A percentile compares a stretch with the other conserved stretches of the same genome.
Evolutionary conservation across 768 basidiomycete species (phyloP).

Genomic region (Goffeauzyma gilvescens): DNA sequence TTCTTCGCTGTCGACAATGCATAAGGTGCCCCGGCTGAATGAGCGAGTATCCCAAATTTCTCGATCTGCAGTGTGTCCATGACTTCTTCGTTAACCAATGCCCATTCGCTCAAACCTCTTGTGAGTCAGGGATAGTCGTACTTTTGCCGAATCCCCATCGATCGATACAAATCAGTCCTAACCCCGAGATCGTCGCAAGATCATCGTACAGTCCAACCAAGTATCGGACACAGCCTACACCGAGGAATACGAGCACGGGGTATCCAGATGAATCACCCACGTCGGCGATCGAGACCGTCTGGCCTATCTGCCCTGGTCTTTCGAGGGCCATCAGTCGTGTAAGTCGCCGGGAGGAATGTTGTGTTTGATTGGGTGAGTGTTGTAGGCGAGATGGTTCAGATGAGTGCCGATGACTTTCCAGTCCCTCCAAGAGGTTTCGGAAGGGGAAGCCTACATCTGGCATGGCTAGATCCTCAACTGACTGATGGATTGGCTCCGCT

Average conservation of each 20-base stretch:
- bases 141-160: constrained; percentile 87
- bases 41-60: constrained; percentile 76
- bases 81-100: constrained; percentile 71
- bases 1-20: constrained; percentile 71
- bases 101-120: constrained; percentile 77
- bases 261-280: constrained; percentile 66
- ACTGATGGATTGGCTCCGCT: too few relatives aligned
- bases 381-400: background rate
- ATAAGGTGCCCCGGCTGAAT: constrained; percentile 88
- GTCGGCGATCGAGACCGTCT: constrained; percentile 81
- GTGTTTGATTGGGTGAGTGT: background rate
- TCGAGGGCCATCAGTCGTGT: constrained; percentile 65
- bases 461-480: too few relatives aligned
- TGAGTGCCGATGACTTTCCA: too few relatives aligned
- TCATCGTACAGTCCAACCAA: constrained; percentile 91
- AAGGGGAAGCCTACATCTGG: too few relatives aligned
- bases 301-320: constrained; percentile 48
- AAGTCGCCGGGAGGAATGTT: constrained; percentile 58
- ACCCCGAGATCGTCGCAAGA: constrained; percentile 67
- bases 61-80: constrained; percentile 59
- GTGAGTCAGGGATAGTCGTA: constrained; percentile 41
- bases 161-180: constrained; percentile 85
- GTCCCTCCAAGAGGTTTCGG: too few relatives aligned
- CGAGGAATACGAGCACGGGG: constrained; percentile 80
- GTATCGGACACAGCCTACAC: constrained; percentile 82